phyloP scores from a whole-genome alignment of 2,329 filamentous ascomycete species.

The Colletotrichum aenigma region DNA sequence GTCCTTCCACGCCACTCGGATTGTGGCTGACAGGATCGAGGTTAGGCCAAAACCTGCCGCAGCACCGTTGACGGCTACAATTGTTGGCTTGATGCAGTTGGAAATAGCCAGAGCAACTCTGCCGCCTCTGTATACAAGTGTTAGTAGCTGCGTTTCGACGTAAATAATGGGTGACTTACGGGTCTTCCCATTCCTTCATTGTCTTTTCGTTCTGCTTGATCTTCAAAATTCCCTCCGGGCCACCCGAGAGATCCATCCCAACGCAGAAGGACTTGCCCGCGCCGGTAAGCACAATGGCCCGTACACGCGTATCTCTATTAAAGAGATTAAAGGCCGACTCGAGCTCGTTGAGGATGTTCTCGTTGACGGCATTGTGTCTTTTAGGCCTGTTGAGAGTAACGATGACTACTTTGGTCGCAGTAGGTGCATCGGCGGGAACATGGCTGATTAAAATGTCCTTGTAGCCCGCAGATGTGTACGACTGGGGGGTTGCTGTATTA shows the following conservation, averaged over 20 bases:
- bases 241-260: not conserved
- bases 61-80: slow-evolving; percentile 21
- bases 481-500: not conserved
- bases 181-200: not conserved
- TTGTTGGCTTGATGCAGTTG: slow-evolving; percentile 21
- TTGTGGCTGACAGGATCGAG: slow-evolving; percentile 14
- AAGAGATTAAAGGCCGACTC: not conserved
- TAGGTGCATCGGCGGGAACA: not conserved
- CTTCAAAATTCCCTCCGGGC: not conserved
- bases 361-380: not conserved
- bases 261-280: not conserved
- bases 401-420: not conserved
- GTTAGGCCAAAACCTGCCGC: slow-evolving; percentile 21
- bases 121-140: slow-evolving; percentile 24
- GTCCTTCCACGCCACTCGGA: slow-evolving; percentile 2
- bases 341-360: slow-evolving; percentile 8
- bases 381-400: not conserved
- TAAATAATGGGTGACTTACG: not conserved
- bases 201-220: not conserved
- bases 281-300: not conserved
- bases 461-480: not conserved
- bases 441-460: slow-evolving; percentile 10
- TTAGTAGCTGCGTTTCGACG: not conserved
- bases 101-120: slow-evolving; percentile 4
- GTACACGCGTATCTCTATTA: not conserved